Evolutionary conservation across 371 early-diverging fungal species (phyloP), one percentile per base, ranked within the genome.

Genomic region (Rhizomucor miehei): DNA sequence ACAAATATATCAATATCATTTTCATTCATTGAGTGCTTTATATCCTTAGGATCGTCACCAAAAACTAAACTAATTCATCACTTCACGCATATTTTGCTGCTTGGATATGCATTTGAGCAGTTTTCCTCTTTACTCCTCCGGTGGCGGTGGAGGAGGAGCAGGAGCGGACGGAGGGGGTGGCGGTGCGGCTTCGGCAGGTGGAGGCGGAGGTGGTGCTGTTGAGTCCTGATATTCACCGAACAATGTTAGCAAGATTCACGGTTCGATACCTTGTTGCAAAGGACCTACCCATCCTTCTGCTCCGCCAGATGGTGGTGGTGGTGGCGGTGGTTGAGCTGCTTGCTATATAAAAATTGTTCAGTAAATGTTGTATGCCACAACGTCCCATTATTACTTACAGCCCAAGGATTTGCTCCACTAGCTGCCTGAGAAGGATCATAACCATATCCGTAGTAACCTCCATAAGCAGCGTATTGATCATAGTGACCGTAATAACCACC

Each of bases 131-230:
- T 29, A 48, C 16, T 46, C 47, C 40, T 55, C 48, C 36, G 68
- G 65, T 37, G 75, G 75, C 35, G 73, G 75, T 21, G 74, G 72
- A 0, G 75, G 72, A 20, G 72, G 66, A 9, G 62, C 60, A 17
- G 54, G 59, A 47, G 63, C 53, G 37, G 59, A 56, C 16, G 71
- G 57, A 14, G 67, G 59, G 43, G 73, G 68, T 35, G 78, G 60
- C 6, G 73, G 66, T 19, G 78, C 69, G 9, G 66, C 57, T 24
- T 54, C 59, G 43, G 54, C 47, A 46, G 66, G 56, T 36, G 66
- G 61, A 23, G 63, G 56, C 35, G 66, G 59, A 41, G 63, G 67
- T 3, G 67, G 63, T 21, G 67, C 56, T 10, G 71, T 56, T 52
- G 62, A 50, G 48, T 54, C 46, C 16, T 36, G 38, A 12, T 40